Evolutionary conservation across 2,329 filamentous ascomycete species (phyloP).

Genomic region (Cadophora sp.): DNA sequence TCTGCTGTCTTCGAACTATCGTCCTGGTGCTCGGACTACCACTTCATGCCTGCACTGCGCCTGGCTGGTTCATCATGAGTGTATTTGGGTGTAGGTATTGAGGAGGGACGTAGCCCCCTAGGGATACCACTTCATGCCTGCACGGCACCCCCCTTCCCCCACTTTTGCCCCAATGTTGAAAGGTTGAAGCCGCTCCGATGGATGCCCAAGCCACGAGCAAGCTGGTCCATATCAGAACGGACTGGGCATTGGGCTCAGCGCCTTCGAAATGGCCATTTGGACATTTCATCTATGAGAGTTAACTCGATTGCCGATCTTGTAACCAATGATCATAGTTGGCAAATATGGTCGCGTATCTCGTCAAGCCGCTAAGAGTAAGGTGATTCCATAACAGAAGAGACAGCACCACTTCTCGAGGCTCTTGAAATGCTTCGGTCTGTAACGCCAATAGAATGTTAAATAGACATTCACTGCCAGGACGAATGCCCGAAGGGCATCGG

Average conservation of each 20-base stretch:
- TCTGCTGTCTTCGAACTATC: neutral
- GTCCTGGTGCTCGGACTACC: slow-evolving; percentile 25
- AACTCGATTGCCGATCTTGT: too few relatives aligned
- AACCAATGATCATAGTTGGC: too few relatives aligned
- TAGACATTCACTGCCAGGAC: slow-evolving; percentile 87
- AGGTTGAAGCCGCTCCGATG: slow-evolving; percentile 24
- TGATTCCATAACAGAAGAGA: slow-evolving; percentile 73
- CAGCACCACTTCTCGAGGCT: slow-evolving; percentile 76
- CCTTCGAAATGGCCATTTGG: neutral
- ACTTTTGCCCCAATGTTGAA: too few relatives aligned
- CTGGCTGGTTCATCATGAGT: slow-evolving; percentile 24
- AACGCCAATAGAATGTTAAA: slow-evolving; percentile 79
- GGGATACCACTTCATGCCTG: too few relatives aligned
- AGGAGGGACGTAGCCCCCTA: slow-evolving; percentile 10
- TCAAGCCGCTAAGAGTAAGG: slow-evolving; percentile 76
- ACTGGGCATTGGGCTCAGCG: too few relatives aligned
- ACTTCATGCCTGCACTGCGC: slow-evolving; percentile 33
- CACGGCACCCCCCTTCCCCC: too few relatives aligned
- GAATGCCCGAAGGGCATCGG: slow-evolving; percentile 79
- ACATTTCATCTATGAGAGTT: too few relatives aligned
- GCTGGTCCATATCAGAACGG: slow-evolving; percentile 16
- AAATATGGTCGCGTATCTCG: too few relatives aligned
- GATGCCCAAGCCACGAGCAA: slow-evolving; percentile 25
- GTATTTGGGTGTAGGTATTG: slow-evolving; percentile 19
- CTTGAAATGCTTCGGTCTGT: slow-evolving; percentile 67